A percentile compares a stretch with the other conserved stretches of the same genome.
These are phyloP conservation scores for Alternaria brassicicola DNA, from an alignment of 2,329 filamentous ascomycete species.

Conservation along the genomic window DNA sequence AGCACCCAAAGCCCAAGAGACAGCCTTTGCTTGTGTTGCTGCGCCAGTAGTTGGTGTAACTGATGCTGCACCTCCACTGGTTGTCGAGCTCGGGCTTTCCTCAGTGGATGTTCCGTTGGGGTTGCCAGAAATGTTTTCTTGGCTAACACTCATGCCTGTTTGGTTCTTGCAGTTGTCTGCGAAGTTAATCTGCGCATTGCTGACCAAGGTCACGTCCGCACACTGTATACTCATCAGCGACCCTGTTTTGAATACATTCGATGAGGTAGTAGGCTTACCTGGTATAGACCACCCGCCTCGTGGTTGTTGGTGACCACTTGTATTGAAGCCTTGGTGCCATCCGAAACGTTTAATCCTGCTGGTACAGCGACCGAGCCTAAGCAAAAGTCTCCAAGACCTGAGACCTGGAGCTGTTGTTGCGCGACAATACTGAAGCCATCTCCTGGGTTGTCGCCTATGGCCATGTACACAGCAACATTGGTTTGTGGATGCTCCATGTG, in stretches of 20 bases:
- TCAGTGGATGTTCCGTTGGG: slow-evolving; percentile 53
- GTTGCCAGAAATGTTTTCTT: slow-evolving; percentile 50
- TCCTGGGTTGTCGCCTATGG: slow-evolving; percentile 58
- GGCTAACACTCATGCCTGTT: slow-evolving; percentile 58
- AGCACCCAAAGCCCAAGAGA: slow-evolving; percentile 44
- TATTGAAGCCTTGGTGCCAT: slow-evolving; percentile 69
- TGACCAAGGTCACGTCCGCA: slow-evolving; percentile 73
- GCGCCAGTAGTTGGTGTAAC: slow-evolving; percentile 27
- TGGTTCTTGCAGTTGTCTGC: slow-evolving; percentile 63
- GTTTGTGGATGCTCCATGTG: slow-evolving; percentile 60
- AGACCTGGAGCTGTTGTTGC: slow-evolving; percentile 64
- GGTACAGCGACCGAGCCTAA: slow-evolving; percentile 65
- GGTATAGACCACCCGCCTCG: slow-evolving; percentile 68
- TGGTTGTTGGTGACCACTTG: slow-evolving; percentile 71
- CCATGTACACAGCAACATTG: slow-evolving; percentile 60
- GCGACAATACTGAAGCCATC: slow-evolving; percentile 73
- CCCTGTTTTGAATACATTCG: background rate
- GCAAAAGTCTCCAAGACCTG: slow-evolving; percentile 70
- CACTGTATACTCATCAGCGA: slow-evolving; percentile 57
- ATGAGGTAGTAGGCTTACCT: slow-evolving; percentile 46
- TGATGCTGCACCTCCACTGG: slow-evolving; percentile 21
- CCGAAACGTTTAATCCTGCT: slow-evolving; percentile 56
- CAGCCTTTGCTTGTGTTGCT: slow-evolving; percentile 39
- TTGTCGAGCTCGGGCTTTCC: slow-evolving; percentile 25
- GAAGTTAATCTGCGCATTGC: slow-evolving; percentile 53